These are phyloP conservation scores for Colletotrichum tabaci DNA, from an alignment of 2,329 filamentous ascomycete species.

Conservation along the genomic window DNA sequence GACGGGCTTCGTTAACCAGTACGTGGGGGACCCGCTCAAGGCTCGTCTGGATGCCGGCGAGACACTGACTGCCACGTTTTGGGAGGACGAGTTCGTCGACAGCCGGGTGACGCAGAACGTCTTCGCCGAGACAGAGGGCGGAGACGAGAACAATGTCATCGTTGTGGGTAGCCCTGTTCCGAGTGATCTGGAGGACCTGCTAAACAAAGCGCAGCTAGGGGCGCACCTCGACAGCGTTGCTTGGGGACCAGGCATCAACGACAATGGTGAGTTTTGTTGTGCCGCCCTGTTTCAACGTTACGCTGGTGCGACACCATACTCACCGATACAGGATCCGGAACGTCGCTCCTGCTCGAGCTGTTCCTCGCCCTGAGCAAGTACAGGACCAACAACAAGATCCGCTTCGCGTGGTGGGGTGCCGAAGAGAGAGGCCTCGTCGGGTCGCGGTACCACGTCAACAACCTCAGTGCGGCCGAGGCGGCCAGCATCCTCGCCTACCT, in stretches of 20 bases:
- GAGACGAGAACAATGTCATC: constrained; percentile 59
- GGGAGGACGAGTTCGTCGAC: constrained; percentile 55
- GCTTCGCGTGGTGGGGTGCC: constrained; percentile 62
- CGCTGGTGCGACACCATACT: accelerated
- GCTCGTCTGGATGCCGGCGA: constrained; percentile 52
- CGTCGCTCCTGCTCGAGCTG: constrained; percentile 57
- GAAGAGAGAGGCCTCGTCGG: constrained; percentile 60
- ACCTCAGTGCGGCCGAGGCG: constrained; percentile 50
- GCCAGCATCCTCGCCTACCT: constrained; percentile 56
- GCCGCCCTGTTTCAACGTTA: accelerated
- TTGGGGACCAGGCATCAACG: constrained; percentile 62
- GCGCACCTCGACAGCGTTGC: constrained; percentile 61
- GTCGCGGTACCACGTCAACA: constrained; percentile 55
- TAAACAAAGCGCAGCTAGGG: constrained; percentile 48
- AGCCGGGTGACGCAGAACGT: constrained; percentile 60
- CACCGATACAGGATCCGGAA: constrained; percentile 50
- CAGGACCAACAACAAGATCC: constrained; percentile 54
- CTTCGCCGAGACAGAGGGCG: constrained; percentile 61
- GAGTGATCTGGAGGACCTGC: accelerated
- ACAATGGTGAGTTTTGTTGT: constrained; percentile 53
- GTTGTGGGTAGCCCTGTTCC: constrained; percentile 41
- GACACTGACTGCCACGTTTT: constrained; percentile 52
- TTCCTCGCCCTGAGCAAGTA: constrained; percentile 56
- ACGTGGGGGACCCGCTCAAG: constrained; percentile 47
- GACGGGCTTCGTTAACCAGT: constrained; percentile 50